A percentile compares a stretch with the other conserved stretches of the same genome.
Conservation (phyloP, 495 filamentous ascomycete genomes). For the Viridothelium virens region DNA sequence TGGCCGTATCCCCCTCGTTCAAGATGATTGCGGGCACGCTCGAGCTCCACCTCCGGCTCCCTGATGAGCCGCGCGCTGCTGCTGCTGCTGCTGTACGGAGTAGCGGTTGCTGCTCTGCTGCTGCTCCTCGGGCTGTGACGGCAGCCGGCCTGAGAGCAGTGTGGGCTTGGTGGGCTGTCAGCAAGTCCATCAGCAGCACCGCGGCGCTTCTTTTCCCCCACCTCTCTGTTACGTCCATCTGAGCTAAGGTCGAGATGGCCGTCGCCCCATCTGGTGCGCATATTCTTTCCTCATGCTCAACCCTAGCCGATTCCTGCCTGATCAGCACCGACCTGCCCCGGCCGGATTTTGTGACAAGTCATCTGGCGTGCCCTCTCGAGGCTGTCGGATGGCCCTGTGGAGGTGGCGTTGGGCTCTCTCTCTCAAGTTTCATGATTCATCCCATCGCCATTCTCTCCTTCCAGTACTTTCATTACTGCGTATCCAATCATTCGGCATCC, state of each 20-base stretch:
- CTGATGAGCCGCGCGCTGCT: not conserved
- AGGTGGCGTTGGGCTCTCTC: conserved; percentile 4
- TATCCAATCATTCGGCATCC: conserved; percentile 9
- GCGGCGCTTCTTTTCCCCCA: not conserved
- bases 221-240: not conserved
- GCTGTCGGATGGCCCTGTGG: conserved; percentile 2
- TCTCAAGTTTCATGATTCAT: conserved; percentile 8
- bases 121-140: not conserved
- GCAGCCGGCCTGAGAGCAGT: conserved; percentile 4
- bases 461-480: conserved; percentile 5
- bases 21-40: not conserved
- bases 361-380: conserved; percentile 10
- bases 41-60: not conserved
- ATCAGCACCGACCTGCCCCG: conserved; percentile 10
- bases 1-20: not conserved
- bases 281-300: not conserved
- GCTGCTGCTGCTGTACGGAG: too few relatives aligned
- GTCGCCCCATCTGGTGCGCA: conserved; percentile 5
- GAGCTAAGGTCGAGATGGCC: conserved; percentile 1
- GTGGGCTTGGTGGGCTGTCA: too few relatives aligned
- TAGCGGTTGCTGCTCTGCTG: too few relatives aligned
- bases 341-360: conserved; percentile 9
- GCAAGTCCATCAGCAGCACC: not conserved
- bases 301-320: conserved; percentile 11
- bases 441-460: conserved; percentile 4